These are phyloP conservation scores for Aschersonia sp. DNA, from an alignment of 2,329 filamentous ascomycete genomes.

Conservation along the genomic window DNA sequence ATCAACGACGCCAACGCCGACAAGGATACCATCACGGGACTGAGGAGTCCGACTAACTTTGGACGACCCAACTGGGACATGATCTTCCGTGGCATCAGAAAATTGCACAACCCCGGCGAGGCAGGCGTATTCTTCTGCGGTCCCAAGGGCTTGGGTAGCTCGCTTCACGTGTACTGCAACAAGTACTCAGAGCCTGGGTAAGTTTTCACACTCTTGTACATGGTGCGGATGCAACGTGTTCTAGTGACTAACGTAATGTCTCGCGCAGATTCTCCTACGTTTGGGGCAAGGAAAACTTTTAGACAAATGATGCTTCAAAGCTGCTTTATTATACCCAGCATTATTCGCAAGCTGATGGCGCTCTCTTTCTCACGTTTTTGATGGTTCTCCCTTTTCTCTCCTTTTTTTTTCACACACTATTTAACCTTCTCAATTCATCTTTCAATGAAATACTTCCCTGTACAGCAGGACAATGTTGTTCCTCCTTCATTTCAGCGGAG, in stretches of 20 bases:
- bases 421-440: background rate
- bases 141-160: conserved; percentile 63
- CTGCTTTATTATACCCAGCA: background rate
- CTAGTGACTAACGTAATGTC: conserved; percentile 2
- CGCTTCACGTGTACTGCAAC: conserved; percentile 71
- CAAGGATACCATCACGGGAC: conserved; percentile 70
- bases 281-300: conserved; percentile 58
- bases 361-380: background rate
- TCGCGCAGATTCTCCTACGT: conserved; percentile 43
- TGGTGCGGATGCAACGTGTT: background rate
- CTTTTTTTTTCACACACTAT: background rate
- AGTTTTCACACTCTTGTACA: conserved; percentile 15
- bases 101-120: conserved; percentile 59
- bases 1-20: conserved; percentile 79
- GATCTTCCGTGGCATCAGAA: conserved; percentile 72
- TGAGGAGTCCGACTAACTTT: conserved; percentile 72
- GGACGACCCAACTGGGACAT: conserved; percentile 82
- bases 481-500: background rate
- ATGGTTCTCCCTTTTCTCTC: background rate
- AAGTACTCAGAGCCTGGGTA: conserved; percentile 74
- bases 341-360: background rate
- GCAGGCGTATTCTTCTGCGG: conserved; percentile 77
- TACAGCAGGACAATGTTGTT: background rate
- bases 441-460: background rate
- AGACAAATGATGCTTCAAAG: conserved; percentile 8